Evolutionary conservation across 352 stramenopile species (phyloP), one percentile per base, ranked within the genome.

Genomic region (Globisporangium sylvaticum): DNA sequence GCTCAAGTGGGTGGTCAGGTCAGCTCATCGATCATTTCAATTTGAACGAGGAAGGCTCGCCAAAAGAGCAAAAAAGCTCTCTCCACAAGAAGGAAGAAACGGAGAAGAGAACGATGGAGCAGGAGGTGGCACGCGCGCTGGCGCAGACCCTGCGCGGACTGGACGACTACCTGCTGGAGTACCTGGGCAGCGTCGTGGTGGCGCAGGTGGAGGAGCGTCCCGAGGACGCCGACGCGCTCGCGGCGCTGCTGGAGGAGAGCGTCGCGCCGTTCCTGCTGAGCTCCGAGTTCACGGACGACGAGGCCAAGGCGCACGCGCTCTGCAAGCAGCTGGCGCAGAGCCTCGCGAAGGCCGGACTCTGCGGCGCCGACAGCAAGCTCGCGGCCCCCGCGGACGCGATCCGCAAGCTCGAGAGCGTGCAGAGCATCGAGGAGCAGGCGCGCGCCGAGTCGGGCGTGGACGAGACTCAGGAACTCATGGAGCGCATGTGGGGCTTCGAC

Each of bases 401-500:
- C 54, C 83, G 83, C 5, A 82, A 84, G 15, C 70, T 95, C 60
- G 82, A 82, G 12, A 83, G 73, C 46, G 73, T 81, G 18, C 80
- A 90, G 59, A 88, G 72, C 64, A 94, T 95, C 63, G 82, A 95
- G 61, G 83, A 95, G 62, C 77, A 82, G 55, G 79, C 83, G 52
- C 80, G 82, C 39, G 56, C 72, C 22, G 78, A 88, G 56, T 53
- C 72, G 24, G 80, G 78, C 24, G 73, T 76, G 50, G 73, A 71
- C 70, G 81, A 91, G 67, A 76, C 83, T 5, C 77, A 88, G 66
- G 77, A 83, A 69, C 67, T 95, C 32, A 72, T 95, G 77, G 84
- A 84, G 46, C 83, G 83, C 50, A 95, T 95, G 83, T 94, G 85
- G 85, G 88, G 88, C 48, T 94, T 95, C 52, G 85, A 95, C 72